Evolutionary conservation across 768 basidiomycete species (phyloP).

Genomic region (Holtermannia corniformis): DNA sequence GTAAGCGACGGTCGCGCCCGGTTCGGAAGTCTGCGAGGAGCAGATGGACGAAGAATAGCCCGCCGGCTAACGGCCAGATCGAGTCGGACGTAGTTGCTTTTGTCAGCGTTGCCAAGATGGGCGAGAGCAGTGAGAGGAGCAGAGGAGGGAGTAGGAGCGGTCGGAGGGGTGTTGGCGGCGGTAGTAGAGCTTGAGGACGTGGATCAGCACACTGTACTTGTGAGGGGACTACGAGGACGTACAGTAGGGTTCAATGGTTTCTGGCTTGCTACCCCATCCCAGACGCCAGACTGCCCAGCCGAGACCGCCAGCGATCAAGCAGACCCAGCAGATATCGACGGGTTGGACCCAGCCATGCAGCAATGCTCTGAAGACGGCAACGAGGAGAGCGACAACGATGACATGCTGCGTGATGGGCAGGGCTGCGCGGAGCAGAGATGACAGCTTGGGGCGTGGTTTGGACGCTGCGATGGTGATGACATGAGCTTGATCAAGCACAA

Average conservation of each 20-base stretch:
- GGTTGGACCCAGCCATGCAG: slow-evolving; percentile 10
- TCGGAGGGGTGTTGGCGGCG: slow-evolving; percentile 23
- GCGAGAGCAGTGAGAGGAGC: slow-evolving; percentile 77
- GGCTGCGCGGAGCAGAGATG: slow-evolving; percentile 21
- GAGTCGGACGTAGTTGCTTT: slow-evolving; percentile 93
- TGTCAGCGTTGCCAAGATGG: slow-evolving; percentile 82
- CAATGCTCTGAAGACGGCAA: slow-evolving; percentile 54
- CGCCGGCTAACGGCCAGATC: slow-evolving; percentile 88
- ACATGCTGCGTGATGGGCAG: slow-evolving; percentile 71
- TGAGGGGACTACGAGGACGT: not conserved
- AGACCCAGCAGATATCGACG: slow-evolving; percentile 18
- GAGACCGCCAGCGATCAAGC: slow-evolving; percentile 7
- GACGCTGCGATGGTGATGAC: slow-evolving; percentile 7
- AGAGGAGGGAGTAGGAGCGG: slow-evolving; percentile 64
- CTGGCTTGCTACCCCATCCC: slow-evolving; percentile 17
- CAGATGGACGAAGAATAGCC: slow-evolving; percentile 69
- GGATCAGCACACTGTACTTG: not conserved
- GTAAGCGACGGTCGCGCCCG: slow-evolving; percentile 20
- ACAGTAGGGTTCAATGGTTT: not conserved
- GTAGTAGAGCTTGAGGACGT: slow-evolving; percentile 6
- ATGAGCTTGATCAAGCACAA: not conserved
- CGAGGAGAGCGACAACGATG: slow-evolving; percentile 67
- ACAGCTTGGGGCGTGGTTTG: slow-evolving; percentile 14
- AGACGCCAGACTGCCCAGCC: slow-evolving; percentile 10
- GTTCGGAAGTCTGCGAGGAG: slow-evolving; percentile 62